Evolutionary conservation across 2,329 filamentous ascomycete genomes (phyloP).

Genomic region (Bipolaris bicolor): DNA sequence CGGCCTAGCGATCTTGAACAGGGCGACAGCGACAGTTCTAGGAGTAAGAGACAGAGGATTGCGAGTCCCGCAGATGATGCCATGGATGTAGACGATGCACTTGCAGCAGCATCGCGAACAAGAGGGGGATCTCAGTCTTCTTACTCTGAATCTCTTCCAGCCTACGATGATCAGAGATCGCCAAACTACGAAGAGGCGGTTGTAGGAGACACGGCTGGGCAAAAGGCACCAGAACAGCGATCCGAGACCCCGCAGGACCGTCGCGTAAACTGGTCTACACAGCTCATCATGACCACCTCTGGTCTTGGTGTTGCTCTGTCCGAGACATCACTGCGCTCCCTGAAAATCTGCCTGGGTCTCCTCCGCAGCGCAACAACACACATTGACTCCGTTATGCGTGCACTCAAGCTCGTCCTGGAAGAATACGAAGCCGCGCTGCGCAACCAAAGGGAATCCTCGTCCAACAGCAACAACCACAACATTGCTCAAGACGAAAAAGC

Average conservation of each 20-base stretch:
- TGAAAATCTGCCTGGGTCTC: conserved; percentile 84
- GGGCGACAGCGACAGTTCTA: conserved; percentile 44
- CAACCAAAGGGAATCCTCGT: conserved; percentile 28
- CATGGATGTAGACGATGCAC: conserved; percentile 58
- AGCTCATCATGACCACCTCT: conserved; percentile 87
- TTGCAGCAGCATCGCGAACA: conserved; percentile 33
- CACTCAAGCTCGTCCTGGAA: conserved; percentile 76
- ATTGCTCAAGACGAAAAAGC: conserved; percentile 25
- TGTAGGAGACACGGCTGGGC: conserved; percentile 25
- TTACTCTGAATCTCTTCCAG: conserved; percentile 76
- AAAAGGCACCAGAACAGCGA: conserved; percentile 29
- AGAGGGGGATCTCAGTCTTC: conserved; percentile 68
- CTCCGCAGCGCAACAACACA: conserved; percentile 82
- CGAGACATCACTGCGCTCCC: conserved; percentile 79
- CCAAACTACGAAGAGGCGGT: conserved; percentile 73
- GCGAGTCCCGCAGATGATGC: conserved; percentile 45
- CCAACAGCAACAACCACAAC: conserved; percentile 14
- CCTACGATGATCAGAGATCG: conserved; percentile 79
- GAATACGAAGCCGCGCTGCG: conserved; percentile 71
- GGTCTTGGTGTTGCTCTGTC: conserved; percentile 91
- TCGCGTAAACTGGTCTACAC: conserved; percentile 72
- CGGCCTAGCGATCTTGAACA: conserved; percentile 59
- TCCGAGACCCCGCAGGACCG: conserved; percentile 40
- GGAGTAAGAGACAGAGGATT: conserved; percentile 54
- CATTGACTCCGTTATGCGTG: conserved; percentile 75